Base-by-base conservation (phyloP, 257 asterid species). In the Striga asiatica region DNA sequence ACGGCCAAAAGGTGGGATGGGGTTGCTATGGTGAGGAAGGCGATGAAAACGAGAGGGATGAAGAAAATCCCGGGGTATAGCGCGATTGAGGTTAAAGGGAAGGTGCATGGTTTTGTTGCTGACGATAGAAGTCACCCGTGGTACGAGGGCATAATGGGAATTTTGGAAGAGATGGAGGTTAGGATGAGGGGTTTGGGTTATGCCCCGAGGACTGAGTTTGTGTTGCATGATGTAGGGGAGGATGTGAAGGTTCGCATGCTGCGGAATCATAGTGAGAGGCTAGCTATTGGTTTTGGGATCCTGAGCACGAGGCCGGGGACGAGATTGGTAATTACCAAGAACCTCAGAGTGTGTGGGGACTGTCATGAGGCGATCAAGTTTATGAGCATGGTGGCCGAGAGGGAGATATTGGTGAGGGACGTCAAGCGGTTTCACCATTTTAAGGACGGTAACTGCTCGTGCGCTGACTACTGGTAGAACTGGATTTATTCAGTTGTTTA, bases 61-160 rank as follows among this genome's bases (percentile, higher is more conserved):
- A 72, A 59, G 72, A 88, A 88, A 65, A 74, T 58, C 6, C 94
- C 95, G 0, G 97, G 94, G 0, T 74, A 71, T 46, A 84, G 97
- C 14, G 73, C 54, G 0, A 76, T 78, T 8, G 88, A 88, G 61
- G 78, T 80, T 48, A 69, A 78, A 0, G 94, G 95, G 8, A 56
- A 35, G 47, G 67, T 80, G n/a, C 84, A 88, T 52, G 61, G 75
- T 45, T 88, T 88, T 57, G 64, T 80, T 12, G 84, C 69, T 46
- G 94, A 75, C 46, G 94, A 84, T 50, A 78, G 67, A 61, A 37
- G 74, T 17, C 94, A 84, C 47, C 76, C 89, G 61, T 80, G 56
- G 24, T 73, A 76, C 41, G 49, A 50, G 47, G 70, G 68, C 60
- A 82, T 88, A 27, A 12, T 55, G 46, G 25, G 39, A 55, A 21